phyloP scores from a whole-genome alignment of 2,329 filamentous ascomycete genomes.

The Colletotrichum siamense region DNA sequence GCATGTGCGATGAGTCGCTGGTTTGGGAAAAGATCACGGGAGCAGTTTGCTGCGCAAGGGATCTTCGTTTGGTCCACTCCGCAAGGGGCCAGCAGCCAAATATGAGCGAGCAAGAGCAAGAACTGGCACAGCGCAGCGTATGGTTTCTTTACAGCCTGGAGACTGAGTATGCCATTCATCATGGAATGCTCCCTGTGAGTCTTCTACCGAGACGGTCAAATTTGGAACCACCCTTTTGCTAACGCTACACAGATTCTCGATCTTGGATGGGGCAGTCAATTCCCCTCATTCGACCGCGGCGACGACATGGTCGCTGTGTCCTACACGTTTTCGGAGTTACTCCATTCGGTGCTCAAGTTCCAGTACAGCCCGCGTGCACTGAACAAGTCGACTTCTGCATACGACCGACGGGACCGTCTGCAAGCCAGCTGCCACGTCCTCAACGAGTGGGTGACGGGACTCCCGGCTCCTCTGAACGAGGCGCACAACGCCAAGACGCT shows the following conservation, averaged over 20 bases:
- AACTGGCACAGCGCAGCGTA: not conserved
- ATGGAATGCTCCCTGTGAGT: conserved; percentile 14
- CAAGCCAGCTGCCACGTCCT: conserved; percentile 12
- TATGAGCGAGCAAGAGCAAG: conserved; percentile 6
- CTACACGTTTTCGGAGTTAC: conserved; percentile 10
- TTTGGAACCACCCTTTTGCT: not conserved
- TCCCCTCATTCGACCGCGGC: not conserved
- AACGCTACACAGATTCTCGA: not conserved
- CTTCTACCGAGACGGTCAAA: not conserved
- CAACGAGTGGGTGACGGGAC: not conserved
- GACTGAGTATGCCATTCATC: conserved; percentile 4
- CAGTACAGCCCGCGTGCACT: conserved; percentile 12
- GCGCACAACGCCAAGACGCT: not conserved
- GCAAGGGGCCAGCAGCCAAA: not conserved
- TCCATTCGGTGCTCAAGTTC: conserved; percentile 4
- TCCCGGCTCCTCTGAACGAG: not conserved
- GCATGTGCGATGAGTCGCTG: not conserved
- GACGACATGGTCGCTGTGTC: conserved; percentile 10
- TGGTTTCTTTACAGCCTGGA: conserved; percentile 18
- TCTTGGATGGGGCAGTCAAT: not conserved
- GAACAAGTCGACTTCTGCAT: not conserved
- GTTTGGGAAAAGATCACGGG: conserved; percentile 12
- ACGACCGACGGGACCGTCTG: not conserved
- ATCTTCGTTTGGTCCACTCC: conserved; percentile 11
- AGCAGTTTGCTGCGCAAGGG: conserved; percentile 9